phyloP scores from a whole-genome alignment of 208 protist species.

The Leishmania major region DNA sequence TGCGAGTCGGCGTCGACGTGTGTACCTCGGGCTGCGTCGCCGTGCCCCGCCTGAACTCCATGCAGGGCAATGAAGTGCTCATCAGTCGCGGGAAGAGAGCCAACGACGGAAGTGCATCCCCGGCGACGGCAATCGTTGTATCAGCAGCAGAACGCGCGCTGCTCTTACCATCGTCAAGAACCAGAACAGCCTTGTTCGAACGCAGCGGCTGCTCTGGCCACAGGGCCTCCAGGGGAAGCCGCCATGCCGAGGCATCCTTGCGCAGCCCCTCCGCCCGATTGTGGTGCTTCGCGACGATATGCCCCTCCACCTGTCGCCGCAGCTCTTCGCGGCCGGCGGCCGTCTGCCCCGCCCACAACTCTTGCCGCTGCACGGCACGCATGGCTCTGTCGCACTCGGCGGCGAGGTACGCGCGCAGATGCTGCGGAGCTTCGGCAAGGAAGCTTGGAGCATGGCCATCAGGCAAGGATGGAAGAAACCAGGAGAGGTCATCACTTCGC shows the following conservation, averaged over 20 bases:
- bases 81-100: not conserved
- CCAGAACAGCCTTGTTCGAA: not conserved
- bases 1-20: not conserved
- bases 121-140: not conserved
- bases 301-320: not conserved
- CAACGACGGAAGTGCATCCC: not conserved
- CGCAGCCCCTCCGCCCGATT: not conserved
- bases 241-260: not conserved
- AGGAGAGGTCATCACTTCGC: not conserved
- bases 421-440: not conserved
- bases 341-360: conserved; percentile 3
- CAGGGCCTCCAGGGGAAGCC: not conserved
- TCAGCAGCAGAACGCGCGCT: not conserved
- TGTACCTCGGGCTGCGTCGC: not conserved
- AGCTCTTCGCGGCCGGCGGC: conserved; percentile 3
- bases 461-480: not conserved
- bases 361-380: conserved; percentile 6
- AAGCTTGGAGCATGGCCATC: not conserved
- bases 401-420: not conserved
- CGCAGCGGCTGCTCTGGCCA: not conserved
- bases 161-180: not conserved
- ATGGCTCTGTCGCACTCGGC: not conserved
- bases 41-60: not conserved
- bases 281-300: not conserved
- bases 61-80: not conserved